Base-by-base conservation (phyloP, 1,139 yeast species). In the Candida neerlandica region DNA sequence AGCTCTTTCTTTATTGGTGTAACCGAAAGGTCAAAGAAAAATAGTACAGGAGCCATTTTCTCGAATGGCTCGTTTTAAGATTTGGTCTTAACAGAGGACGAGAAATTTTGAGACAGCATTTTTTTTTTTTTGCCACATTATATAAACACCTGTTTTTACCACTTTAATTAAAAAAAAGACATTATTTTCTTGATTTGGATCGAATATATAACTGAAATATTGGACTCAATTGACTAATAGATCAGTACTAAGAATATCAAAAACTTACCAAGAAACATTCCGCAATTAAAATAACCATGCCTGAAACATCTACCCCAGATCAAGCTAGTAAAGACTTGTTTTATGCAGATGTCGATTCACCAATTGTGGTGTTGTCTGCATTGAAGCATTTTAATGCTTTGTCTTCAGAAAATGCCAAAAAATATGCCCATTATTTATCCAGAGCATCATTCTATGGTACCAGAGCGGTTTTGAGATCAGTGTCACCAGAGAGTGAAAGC, bases 381-480 rank as follows among this genome's bases (percentile, higher is more conserved):
- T 73, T 73, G 55, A 73, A 69, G 51, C 79, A 75, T 57, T 75
- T 76, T 47, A 75, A 75, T 19, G 70, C 69, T 33, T 67, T 75
- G 52, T 70, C 75, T 19, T 53, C 69, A 3, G 54, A 59, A 1
- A 53, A 63, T 18, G 75, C 75, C 23, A 78, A 80, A 58, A 70
- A 74, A 46, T 90, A 90, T 62, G 96, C 96, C 21, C 96, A 90
- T 67, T 85, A 83, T 64, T 81, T 89, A 66, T 82, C 90, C 23
- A 81, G 86, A 58, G 96, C 96, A 2, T 82, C 92, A 39, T 94
- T 87, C 64, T 81, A 82, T 70, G 97, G 97, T 37, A 78, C 94
- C 11, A 75, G 95, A 55, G 89, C 85, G 2, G 89, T 88, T 2
- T 73, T 89, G 53, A 75, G 96, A 60, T 89, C 91, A 44, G 95